A percentile compares a stretch with the other conserved stretches of the same genome.
These are phyloP conservation scores for Carex pumila DNA, from an alignment of 176 grass and related monocot species.

Conservation along the genomic window DNA sequence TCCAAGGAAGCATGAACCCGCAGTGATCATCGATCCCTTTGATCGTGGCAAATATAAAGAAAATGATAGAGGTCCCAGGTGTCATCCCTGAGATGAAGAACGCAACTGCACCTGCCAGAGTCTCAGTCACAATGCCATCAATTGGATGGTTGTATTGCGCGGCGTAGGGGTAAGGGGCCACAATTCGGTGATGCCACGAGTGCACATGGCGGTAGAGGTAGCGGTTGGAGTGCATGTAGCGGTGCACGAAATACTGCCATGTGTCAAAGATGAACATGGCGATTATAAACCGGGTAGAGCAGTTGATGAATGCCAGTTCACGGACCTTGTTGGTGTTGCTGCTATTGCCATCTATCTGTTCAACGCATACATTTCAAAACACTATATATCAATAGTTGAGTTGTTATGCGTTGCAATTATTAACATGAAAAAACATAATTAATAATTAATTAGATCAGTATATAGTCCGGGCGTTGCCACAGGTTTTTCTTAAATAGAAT, in stretches of 20 bases:
- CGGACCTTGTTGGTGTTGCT: background rate
- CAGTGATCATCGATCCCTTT: constrained; percentile 31
- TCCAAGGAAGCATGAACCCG: constrained; percentile 18
- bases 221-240: constrained; percentile 21
- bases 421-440: background rate
- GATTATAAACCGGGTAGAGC: background rate
- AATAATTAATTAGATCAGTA: background rate
- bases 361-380: background rate
- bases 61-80: background rate
- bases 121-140: constrained; percentile 19
- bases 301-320: background rate
- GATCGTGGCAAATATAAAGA: constrained; percentile 23
- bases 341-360: background rate
- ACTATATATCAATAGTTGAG: background rate
- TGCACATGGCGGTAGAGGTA: constrained; percentile 22
- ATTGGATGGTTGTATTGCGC: constrained; percentile 35
- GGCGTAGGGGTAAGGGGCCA: constrained; percentile 22
- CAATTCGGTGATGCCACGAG: constrained; percentile 27
- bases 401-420: background rate
- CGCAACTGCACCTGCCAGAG: constrained; percentile 11
- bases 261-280: constrained; percentile 24
- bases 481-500: no score
- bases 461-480: no score
- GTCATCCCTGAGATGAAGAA: constrained; percentile 16
- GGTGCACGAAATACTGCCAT: constrained; percentile 27